Conservation (phyloP, 345 rosid genomes). For the Eucalyptus decipiens region DNA sequence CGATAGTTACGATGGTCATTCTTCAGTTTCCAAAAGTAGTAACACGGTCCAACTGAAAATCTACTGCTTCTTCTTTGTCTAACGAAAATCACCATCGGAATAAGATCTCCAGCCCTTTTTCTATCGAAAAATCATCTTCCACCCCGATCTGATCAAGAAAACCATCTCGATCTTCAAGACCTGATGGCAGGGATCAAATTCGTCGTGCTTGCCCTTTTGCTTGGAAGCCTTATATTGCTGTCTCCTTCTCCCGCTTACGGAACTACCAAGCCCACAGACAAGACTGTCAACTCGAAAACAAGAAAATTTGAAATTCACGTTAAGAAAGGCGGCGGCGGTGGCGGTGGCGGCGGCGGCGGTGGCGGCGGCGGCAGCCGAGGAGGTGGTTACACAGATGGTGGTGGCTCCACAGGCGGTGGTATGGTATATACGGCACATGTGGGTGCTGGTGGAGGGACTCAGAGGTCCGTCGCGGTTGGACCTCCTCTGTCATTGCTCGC, state of each 20-base stretch:
- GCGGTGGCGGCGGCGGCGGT: accelerated
- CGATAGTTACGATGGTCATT: neutral
- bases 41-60: neutral
- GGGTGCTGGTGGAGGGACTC: neutral
- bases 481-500: neutral
- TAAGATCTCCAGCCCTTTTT: neutral
- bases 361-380: neutral
- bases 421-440: neutral
- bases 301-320: neutral
- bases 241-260: neutral
- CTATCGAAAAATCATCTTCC: neutral
- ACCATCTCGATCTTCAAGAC: neutral
- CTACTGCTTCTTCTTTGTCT: neutral
- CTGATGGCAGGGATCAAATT: neutral
- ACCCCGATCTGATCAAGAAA: no score
- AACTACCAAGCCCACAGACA: neutral
- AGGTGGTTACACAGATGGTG: neutral
- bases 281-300: neutral
- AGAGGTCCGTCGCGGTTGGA: neutral
- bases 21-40: neutral
- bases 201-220: neutral
- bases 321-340: neutral
- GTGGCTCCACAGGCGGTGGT: neutral
- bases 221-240: neutral
- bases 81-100: neutral